These are phyloP conservation scores for Boletus coccyginus DNA, from an alignment of 768 basidiomycete genomes.

Conservation along the genomic window DNA sequence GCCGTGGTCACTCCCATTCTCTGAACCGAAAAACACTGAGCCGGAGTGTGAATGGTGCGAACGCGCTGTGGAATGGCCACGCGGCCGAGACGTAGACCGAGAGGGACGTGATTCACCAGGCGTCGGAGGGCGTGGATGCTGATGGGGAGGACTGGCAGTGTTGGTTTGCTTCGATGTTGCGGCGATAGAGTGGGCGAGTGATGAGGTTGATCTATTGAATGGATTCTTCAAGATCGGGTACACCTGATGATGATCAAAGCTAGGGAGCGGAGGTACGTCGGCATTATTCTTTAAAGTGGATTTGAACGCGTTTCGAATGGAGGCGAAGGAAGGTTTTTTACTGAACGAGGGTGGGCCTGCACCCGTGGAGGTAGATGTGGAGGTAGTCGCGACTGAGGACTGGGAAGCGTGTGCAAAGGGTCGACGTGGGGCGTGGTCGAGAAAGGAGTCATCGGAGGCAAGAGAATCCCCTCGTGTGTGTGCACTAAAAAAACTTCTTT, in stretches of 20 bases:
- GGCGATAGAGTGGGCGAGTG: conserved; percentile 51
- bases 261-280: conserved; percentile 76
- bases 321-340: conserved; percentile 84
- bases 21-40: conserved; percentile 68
- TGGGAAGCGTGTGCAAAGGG: conserved; percentile 72
- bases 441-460: conserved; percentile 71
- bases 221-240: conserved; percentile 78
- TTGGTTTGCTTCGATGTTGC: conserved; percentile 38
- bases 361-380: conserved; percentile 20
- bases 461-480: conserved; percentile 78
- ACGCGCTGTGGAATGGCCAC: conserved; percentile 59
- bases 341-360: conserved; percentile 48
- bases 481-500: conserved; percentile 55
- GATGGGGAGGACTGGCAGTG: conserved; percentile 45
- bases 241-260: conserved; percentile 56
- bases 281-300: conserved; percentile 46
- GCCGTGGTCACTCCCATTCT: conserved; percentile 68
- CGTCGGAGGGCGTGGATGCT: conserved; percentile 56
- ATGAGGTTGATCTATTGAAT: conserved; percentile 79
- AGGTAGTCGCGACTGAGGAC: conserved; percentile 60
- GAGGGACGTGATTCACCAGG: conserved; percentile 42
- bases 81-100: conserved; percentile 43
- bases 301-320: conserved; percentile 85
- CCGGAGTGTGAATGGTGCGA: conserved; percentile 78
- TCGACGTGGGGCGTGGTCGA: conserved; percentile 55